Evolutionary conservation across 1,284 basidiomycete species (phyloP).

Genomic region (Chalciporus sp.): DNA sequence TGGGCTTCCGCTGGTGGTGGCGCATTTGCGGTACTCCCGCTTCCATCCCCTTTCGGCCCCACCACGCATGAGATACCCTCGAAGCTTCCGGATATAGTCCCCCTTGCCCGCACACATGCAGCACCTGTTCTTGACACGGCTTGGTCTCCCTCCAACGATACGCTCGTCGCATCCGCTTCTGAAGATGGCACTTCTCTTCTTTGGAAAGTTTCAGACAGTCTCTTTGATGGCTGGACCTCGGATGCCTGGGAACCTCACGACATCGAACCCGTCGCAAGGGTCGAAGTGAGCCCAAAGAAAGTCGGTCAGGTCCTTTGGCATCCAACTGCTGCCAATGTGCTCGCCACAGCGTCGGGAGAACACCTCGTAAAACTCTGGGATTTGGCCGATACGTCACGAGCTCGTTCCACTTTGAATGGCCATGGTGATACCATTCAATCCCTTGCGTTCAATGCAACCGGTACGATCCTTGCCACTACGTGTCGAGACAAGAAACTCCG

Average conservation of each 20-base stretch:
- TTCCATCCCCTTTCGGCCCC: slow-evolving; percentile 72
- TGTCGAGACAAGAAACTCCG: slow-evolving; percentile 93
- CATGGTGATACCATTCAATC: slow-evolving; percentile 91
- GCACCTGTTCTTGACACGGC: slow-evolving; percentile 93
- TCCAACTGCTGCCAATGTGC: slow-evolving; percentile 85
- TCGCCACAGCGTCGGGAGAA: slow-evolving; percentile 89
- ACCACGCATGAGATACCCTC: slow-evolving; percentile 59
- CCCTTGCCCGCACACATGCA: slow-evolving; percentile 86
- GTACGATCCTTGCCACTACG: slow-evolving; percentile 77
- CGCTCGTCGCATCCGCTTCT: slow-evolving; percentile 85
- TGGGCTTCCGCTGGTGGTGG: slow-evolving; percentile 97
- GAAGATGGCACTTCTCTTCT: slow-evolving; percentile 94
- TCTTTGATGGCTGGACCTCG: slow-evolving; percentile 85
- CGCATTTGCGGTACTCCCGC: slow-evolving; percentile 90
- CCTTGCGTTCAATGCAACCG: slow-evolving; percentile 82
- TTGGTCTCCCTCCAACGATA: slow-evolving; percentile 95
- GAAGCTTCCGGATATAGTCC: slow-evolving; percentile 92
- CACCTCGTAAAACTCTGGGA: slow-evolving; percentile 93
- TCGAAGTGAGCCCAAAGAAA: slow-evolving; percentile 80
- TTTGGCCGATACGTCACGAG: slow-evolving; percentile 67
- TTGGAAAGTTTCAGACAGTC: slow-evolving; percentile 76
- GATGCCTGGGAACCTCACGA: slow-evolving; percentile 85
- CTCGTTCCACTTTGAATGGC: slow-evolving; percentile 67
- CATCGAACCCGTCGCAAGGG: slow-evolving; percentile 78
- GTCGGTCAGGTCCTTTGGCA: slow-evolving; percentile 96